These are phyloP conservation scores for Gastrolobium villosum DNA, from an alignment of 306 rosid species.

Conservation along the genomic window DNA sequence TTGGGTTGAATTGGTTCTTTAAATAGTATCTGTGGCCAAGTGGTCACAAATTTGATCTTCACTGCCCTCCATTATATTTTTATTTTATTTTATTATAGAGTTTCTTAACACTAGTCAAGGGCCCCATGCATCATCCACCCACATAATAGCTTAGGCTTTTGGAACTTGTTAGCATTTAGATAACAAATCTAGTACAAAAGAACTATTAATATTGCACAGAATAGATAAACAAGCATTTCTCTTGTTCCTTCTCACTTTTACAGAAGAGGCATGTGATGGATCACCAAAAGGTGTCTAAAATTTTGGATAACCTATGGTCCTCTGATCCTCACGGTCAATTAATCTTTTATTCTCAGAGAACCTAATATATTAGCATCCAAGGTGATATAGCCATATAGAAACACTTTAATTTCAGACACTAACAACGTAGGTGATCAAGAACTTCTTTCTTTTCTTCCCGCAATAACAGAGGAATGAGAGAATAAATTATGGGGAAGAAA, in stretches of 20 bases:
- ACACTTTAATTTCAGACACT: background rate
- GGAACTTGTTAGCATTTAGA: conserved; percentile 14
- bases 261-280: conserved; percentile 20
- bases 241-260: background rate
- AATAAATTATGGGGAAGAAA: conserved; percentile 31
- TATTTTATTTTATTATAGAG: too few species aligned
- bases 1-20: too few species aligned
- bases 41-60: too few species aligned
- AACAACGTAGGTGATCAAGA: conserved; percentile 22
- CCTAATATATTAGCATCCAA: conserved; percentile 9
- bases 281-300: conserved; percentile 10
- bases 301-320: conserved; percentile 24
- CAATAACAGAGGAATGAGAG: conserved; percentile 34
- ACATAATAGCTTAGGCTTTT: too few species aligned
- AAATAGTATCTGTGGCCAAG: too few species aligned
- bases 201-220: background rate
- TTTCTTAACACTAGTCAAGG: too few species aligned
- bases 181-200: conserved; percentile 3
- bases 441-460: conserved; percentile 10
- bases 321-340: background rate
- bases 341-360: conserved; percentile 29
- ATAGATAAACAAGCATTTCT: conserved; percentile 24
- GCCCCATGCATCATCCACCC: too few species aligned
- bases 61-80: too few species aligned
- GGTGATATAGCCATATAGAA: conserved; percentile 34